Percentiles rank a stretch among this genome's conserved stretches.
These are phyloP conservation scores for Trichoderma sp. DNA, from an alignment of 2,329 filamentous ascomycete species.

Conservation along the genomic window DNA sequence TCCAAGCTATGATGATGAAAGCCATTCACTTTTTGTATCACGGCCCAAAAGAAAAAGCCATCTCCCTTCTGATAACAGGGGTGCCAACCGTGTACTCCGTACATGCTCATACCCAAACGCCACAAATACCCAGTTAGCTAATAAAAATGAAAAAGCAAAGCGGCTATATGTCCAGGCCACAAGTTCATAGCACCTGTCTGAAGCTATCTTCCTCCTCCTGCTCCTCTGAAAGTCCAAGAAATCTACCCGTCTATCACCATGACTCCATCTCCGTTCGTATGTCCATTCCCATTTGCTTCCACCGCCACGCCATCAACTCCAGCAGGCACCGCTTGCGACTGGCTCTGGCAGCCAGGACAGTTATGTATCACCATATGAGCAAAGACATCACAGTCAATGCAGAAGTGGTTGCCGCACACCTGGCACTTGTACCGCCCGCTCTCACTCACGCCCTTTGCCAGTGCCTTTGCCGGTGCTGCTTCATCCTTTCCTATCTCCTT, in stretches of 20 bases:
- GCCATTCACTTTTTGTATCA: neutral
- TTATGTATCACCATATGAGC: conserved; percentile 94
- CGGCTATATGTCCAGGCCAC: neutral
- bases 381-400: conserved; percentile 96
- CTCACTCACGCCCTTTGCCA: conserved; percentile 72
- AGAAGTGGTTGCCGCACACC: conserved; percentile 88
- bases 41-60: neutral
- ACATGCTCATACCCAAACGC: conserved; percentile 19
- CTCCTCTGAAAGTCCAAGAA: neutral
- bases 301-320: conserved; percentile 29
- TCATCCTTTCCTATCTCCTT: conserved; percentile 32
- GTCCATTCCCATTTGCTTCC: conserved; percentile 40
- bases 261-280: conserved; percentile 45
- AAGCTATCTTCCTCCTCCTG: neutral
- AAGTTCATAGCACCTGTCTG: neutral
- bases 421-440: conserved; percentile 87
- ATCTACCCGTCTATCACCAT: conserved; percentile 51
- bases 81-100: conserved; percentile 10
- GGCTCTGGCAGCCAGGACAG: conserved; percentile 82
- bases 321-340: neutral
- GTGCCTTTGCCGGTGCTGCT: conserved; percentile 31
- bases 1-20: neutral
- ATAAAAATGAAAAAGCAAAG: neutral
- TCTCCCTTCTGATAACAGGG: neutral
- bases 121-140: neutral